A percentile compares a stretch with the other conserved stretches of the same genome.
phyloP scores from a whole-genome alignment of 352 stramenopile genomes.

The Phytophthora parvispora region DNA sequence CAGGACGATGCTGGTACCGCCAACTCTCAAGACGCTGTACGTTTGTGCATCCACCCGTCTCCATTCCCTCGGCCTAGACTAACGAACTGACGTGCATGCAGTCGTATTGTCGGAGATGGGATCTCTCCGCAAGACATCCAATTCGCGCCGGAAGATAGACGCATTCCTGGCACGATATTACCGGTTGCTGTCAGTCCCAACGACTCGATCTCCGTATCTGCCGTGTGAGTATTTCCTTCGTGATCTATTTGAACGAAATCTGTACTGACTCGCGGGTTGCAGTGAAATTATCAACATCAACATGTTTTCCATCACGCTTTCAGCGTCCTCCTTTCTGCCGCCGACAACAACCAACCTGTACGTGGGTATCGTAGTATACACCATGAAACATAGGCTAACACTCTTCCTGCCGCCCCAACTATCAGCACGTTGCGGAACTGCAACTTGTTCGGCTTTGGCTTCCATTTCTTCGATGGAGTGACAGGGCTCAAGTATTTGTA shows the following conservation, averaged over 20 bases:
- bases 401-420: not conserved
- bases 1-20: constrained; percentile 33
- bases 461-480: constrained; percentile 45
- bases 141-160: constrained; percentile 34
- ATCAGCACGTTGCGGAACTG: constrained; percentile 52
- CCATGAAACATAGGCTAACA: not conserved
- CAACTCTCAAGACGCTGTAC: constrained; percentile 40
- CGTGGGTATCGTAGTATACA: not conserved
- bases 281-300: constrained; percentile 50
- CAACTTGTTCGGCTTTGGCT: constrained; percentile 46
- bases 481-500: constrained; percentile 44
- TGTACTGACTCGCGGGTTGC: not conserved
- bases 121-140: constrained; percentile 28
- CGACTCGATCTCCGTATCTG: constrained; percentile 22
- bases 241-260: not conserved
- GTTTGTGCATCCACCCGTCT: not conserved
- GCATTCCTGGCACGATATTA: constrained; percentile 26
- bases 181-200: constrained; percentile 28
- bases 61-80: not conserved
- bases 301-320: constrained; percentile 38
- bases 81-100: constrained; percentile 5
- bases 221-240: constrained; percentile 29
- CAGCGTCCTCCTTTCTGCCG: constrained; percentile 35
- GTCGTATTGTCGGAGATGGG: constrained; percentile 36
- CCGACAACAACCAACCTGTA: constrained; percentile 39